Evolutionary conservation across 2,329 filamentous ascomycete genomes (phyloP).

Genomic region (Fusarium virguliforme): DNA sequence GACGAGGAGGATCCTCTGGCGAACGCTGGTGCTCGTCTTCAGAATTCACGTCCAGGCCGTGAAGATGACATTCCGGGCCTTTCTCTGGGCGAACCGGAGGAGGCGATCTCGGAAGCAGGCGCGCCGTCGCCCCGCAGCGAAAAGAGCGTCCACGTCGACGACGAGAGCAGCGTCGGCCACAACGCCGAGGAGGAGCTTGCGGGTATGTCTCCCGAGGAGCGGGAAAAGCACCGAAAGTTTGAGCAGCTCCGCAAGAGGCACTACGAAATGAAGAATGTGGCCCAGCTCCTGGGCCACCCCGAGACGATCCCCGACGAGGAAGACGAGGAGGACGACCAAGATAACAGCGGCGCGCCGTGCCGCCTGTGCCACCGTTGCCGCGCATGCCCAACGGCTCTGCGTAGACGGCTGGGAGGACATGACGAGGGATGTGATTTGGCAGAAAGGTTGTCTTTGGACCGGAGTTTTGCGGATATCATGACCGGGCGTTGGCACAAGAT

Average conservation of each 20-base stretch:
- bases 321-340: slow-evolving; percentile 74
- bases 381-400: slow-evolving; percentile 61
- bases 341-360: slow-evolving; percentile 55
- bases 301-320: slow-evolving; percentile 77
- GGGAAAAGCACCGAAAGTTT: slow-evolving; percentile 92
- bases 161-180: slow-evolving; percentile 71
- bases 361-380: slow-evolving; percentile 61
- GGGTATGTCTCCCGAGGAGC: slow-evolving; percentile 78
- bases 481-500: slow-evolving; percentile 49
- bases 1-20: slow-evolving; percentile 70
- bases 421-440: slow-evolving; percentile 27
- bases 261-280: slow-evolving; percentile 98
- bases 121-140: slow-evolving; percentile 56
- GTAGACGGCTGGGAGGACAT: slow-evolving; percentile 42
- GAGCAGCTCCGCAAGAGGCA: slow-evolving; percentile 94
- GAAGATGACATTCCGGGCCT: slow-evolving; percentile 90
- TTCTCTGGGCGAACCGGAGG: slow-evolving; percentile 93
- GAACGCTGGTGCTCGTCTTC: slow-evolving; percentile 50
- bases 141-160: slow-evolving; percentile 88
- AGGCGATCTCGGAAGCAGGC: slow-evolving; percentile 71
- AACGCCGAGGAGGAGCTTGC: slow-evolving; percentile 70
- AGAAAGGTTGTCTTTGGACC: slow-evolving; percentile 34
- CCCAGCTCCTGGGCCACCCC: slow-evolving; percentile 85
- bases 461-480: slow-evolving; percentile 52
- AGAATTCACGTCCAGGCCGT: slow-evolving; percentile 59